These are phyloP conservation scores for Leishmania tarentolae DNA, from an alignment of 208 protist genomes.

Conservation along the genomic window DNA sequence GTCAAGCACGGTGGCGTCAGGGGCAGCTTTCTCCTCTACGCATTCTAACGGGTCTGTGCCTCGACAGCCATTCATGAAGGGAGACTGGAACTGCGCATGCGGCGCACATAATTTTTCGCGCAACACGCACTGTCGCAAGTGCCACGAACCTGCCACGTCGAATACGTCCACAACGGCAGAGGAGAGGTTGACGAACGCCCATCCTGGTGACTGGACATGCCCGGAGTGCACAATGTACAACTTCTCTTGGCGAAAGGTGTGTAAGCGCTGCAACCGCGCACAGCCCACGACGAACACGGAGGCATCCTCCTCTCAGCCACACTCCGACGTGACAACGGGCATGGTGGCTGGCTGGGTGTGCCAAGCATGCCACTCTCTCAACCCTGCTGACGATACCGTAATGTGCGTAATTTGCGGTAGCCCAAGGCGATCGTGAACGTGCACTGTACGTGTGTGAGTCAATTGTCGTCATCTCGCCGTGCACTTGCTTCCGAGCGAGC, in stretches of 20 bases:
- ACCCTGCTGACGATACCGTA: slow-evolving; percentile 1
- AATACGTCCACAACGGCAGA: neutral
- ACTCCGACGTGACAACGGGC: neutral
- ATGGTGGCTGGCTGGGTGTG: slow-evolving; percentile 23
- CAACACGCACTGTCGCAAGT: slow-evolving; percentile 43
- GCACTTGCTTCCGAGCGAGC: neutral
- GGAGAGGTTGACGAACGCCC: neutral
- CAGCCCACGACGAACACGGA: neutral
- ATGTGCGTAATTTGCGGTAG: slow-evolving; percentile 29
- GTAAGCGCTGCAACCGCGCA: slow-evolving; percentile 27
- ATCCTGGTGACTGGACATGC: slow-evolving; percentile 37
- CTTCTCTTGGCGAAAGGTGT: slow-evolving; percentile 32
- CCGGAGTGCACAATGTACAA: slow-evolving; percentile 34
- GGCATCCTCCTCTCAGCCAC: neutral
- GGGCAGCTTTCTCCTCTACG: neutral
- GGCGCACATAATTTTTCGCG: slow-evolving; percentile 75
- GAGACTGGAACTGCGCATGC: slow-evolving; percentile 80
- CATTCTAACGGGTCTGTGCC: neutral
- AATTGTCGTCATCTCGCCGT: neutral
- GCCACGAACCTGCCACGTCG: slow-evolving; percentile 10
- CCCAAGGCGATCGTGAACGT: neutral
- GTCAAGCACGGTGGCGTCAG: neutral
- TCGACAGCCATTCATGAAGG: slow-evolving; percentile 23
- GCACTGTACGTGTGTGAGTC: neutral
- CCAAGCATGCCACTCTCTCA: slow-evolving; percentile 30